phyloP scores from a whole-genome alignment of 2,329 filamentous ascomycete species.

The Pseudogymnoascus sp. region DNA sequence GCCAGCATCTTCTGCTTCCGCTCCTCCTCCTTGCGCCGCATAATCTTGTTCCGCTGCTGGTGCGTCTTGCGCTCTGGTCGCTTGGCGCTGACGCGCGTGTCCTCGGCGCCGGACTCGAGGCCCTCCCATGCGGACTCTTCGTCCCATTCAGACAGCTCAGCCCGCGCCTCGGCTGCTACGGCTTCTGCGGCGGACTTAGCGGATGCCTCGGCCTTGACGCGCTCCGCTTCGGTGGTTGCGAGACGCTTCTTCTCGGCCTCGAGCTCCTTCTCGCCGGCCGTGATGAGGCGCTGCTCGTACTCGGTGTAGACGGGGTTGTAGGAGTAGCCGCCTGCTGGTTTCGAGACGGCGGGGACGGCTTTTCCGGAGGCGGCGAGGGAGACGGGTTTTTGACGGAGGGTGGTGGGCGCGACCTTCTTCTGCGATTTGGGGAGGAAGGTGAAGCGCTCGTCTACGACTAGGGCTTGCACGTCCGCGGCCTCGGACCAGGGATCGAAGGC shows the following conservation, averaged over 20 bases:
- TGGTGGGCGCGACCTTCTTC: conserved; percentile 62
- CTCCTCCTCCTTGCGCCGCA: conserved; percentile 83
- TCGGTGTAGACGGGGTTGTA: conserved; percentile 89
- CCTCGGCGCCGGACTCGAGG: conserved; percentile 73
- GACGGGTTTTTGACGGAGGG: conserved; percentile 68
- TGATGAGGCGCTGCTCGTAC: conserved; percentile 67
- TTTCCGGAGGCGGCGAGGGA: conserved; percentile 80
- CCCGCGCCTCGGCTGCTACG: conserved; percentile 62
- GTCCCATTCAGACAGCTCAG: conserved; percentile 63
- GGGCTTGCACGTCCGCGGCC: conserved; percentile 36
- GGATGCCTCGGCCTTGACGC: conserved; percentile 54
- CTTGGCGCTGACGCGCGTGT: conserved; percentile 58
- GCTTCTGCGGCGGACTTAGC: conserved; percentile 64
- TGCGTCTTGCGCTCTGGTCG: conserved; percentile 78
- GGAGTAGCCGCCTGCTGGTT: conserved; percentile 73
- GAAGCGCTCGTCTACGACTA: conserved; percentile 43
- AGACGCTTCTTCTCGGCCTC: conserved; percentile 70
- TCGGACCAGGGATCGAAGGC: conserved; percentile 74
- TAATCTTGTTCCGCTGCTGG: conserved; percentile 77
- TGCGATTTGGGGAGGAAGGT: conserved; percentile 61
- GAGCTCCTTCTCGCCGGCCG: conserved; percentile 71
- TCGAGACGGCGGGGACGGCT: conserved; percentile 65
- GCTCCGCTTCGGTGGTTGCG: conserved; percentile 57
- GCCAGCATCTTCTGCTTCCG: conserved; percentile 66
- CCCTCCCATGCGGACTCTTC: conserved; percentile 91